Conservation (phyloP, 2,329 filamentous ascomycete species). For the Didymella glomerata region DNA sequence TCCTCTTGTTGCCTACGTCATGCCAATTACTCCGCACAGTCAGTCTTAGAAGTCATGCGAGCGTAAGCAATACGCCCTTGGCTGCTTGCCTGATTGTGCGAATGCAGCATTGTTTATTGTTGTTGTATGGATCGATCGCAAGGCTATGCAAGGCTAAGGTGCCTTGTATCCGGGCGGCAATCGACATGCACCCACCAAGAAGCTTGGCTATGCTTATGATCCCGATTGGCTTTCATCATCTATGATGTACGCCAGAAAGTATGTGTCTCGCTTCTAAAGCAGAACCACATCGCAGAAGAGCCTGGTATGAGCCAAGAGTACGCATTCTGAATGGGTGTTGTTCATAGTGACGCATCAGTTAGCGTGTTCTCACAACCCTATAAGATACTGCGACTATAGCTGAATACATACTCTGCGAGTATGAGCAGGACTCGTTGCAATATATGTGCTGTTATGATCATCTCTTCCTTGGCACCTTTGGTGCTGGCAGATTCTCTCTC, state of each 20-base stretch:
- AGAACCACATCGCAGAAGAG: not conserved
- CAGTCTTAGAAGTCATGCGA: not conserved
- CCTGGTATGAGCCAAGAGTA: not conserved
- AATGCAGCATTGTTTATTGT: not conserved
- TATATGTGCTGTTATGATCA: not conserved
- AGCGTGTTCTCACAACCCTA: not conserved
- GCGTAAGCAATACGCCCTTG: not conserved
- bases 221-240: not conserved
- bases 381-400: not conserved
- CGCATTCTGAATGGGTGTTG: not conserved
- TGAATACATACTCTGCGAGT: not conserved
- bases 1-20: not conserved
- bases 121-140: slow-evolving; percentile 1
- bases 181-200: not conserved
- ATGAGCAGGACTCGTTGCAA: not conserved
- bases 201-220: slow-evolving; percentile 7
- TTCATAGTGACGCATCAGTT: not conserved
- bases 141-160: slow-evolving; percentile 3
- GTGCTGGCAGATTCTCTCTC: slow-evolving; percentile 32
- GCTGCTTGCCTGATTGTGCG: not conserved
- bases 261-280: not conserved
- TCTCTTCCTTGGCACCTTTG: slow-evolving; percentile 18
- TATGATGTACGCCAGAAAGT: not conserved
- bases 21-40: not conserved
- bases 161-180: not conserved